Base-by-base conservation (phyloP, 345 rosid genomes). In the Hibiscus tridactylites region DNA sequence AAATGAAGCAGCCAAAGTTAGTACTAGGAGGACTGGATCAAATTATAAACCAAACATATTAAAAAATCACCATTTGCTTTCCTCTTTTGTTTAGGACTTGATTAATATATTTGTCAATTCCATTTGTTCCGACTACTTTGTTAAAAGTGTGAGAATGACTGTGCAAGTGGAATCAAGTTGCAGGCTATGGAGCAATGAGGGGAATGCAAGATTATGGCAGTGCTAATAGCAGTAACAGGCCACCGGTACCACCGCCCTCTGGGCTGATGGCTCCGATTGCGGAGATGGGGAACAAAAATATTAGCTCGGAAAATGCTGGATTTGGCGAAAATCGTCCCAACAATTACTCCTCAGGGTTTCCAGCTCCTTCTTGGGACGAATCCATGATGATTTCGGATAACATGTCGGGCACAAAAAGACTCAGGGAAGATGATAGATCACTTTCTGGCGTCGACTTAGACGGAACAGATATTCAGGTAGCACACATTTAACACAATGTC, bases 131-230 rank as follows among this genome's bases (percentile, higher is more conserved):
- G 13, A 61, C 12, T 33, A 13, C 53, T 47, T 13, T 47, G 53
- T 47, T 16, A 12, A 74, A 61, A 28, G 15, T 60, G 47, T 50
- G 28, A 50, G 61, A 54, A 57, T 70, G 52, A 21, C 33, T 39
- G 9, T 70, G 49, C 16, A 39, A 3, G 5, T 71, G 59, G 19
- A 54, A 44, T 57, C 4, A 26, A 72, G 58, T 84, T 71, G 75
- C 85, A 87, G 91, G 85, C 29, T 88, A 76, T 72, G 90, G 84
- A 72, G 81, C 85, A 42, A 73, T 88, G 86, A 83, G 84, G 76
- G 84, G 82, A 37, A 79, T 88, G 80, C 87, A 89, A 60, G 85
- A 86, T 71, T 80, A 71, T 73, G 91, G 86, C 70, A 80, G 81
- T 42, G 65, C 74, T 49, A 81, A 77, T 24, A 75, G 59, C 46